These are phyloP conservation scores for Neoscytalidium dimidiatum DNA, from an alignment of 2,329 filamentous ascomycete species.

Conservation along the genomic window DNA sequence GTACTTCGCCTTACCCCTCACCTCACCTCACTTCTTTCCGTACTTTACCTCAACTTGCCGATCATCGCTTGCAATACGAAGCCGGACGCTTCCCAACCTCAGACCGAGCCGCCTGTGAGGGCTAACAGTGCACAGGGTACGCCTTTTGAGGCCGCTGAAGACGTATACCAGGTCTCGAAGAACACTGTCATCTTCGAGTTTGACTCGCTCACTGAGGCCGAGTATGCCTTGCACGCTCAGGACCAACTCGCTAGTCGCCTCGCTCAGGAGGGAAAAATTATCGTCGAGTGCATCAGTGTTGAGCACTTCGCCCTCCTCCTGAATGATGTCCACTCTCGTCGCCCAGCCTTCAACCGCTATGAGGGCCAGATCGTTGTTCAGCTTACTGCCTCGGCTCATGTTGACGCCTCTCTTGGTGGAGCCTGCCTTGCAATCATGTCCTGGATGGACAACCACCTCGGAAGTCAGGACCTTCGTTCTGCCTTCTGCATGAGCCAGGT, in stretches of 20 bases:
- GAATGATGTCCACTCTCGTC: slow-evolving; percentile 29
- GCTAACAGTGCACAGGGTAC: neutral
- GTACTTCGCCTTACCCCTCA: neutral
- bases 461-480: slow-evolving; percentile 23
- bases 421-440: slow-evolving; percentile 22
- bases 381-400: neutral
- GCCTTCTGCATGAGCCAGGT: slow-evolving; percentile 19
- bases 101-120: neutral
- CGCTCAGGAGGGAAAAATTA: neutral
- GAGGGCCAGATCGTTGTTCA: slow-evolving; percentile 33
- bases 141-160: slow-evolving; percentile 16
- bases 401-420: too few species aligned
- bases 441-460: slow-evolving; percentile 24
- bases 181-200: slow-evolving; percentile 34
- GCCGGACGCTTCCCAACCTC: slow-evolving; percentile 19
- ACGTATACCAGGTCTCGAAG: neutral
- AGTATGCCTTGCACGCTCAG: slow-evolving; percentile 28
- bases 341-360: slow-evolving; percentile 28
- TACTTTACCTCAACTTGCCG: neutral
- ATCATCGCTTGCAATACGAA: neutral
- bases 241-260: slow-evolving; percentile 13
- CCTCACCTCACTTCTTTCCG: neutral
- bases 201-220: slow-evolving; percentile 41
- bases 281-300: slow-evolving; percentile 25
- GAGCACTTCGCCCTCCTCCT: slow-evolving; percentile 26